Evolutionary conservation across 352 stramenopile species (phyloP), one percentile per base, ranked within the genome.

Genomic region (Phytophthora tubulina): DNA sequence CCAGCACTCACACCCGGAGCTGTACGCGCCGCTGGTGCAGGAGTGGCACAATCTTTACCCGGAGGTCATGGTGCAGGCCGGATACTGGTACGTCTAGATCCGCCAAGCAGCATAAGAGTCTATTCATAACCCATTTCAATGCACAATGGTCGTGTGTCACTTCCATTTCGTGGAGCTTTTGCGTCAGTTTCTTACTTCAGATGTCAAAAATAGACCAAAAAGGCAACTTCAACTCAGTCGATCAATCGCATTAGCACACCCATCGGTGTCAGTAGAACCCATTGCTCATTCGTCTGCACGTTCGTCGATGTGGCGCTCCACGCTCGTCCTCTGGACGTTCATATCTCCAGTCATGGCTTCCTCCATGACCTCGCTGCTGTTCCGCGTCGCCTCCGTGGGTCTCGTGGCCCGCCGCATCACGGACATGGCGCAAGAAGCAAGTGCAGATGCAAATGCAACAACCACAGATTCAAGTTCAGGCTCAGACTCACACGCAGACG

Each of bases 21-120:
- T 95, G 54, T 97, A 95, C 80, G 76, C 91, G 15, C 85, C 87
- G 35, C 78, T 97, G 27, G 88, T 96, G 63, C 78, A 85, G 44
- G 90, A 95, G 54, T 97, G 90, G 90, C 90, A 96, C 82, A 94
- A 93, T 73, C 63, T 95, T 46, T 96, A 96, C 70, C 90, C 90
- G 1, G 90, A 96, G 63, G 80, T 97, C 67, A 95, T 97, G 87
- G 86, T 95, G n/a, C 82, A 93, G 63, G 85, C 87, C 3, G 90
- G 90, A 49, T 96, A 96, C 70, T 95, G 82, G 77, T 86, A 91
- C 58, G 87, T 73, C 8, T 92, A 79, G 38, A 4, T 30, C 35
- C 10, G 14, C 17, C 50, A 56, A 39, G 21, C 9, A 31, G 3
- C 50, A 67, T 9, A 30, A 14, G 27, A 31, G 30, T 51, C 1